phyloP scores from a whole-genome alignment of 1,284 basidiomycete species.

The Trichosporon faecale region DNA sequence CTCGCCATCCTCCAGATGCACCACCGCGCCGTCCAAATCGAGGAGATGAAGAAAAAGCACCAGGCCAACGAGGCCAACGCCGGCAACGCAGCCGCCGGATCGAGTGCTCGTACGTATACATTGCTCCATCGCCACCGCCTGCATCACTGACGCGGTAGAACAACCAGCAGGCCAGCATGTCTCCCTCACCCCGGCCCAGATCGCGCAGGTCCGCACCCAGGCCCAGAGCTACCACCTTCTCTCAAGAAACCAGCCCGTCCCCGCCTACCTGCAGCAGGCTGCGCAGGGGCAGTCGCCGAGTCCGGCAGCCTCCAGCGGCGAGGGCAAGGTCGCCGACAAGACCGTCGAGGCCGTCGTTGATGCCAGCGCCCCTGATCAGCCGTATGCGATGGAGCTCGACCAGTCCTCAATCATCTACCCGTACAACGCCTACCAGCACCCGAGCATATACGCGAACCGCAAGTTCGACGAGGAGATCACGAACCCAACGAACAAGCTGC shows the following conservation, averaged over 20 bases:
- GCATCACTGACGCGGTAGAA: slow-evolving; percentile 19
- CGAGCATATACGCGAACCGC: slow-evolving; percentile 68
- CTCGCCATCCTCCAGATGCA: slow-evolving; percentile 41
- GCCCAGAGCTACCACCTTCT: slow-evolving; percentile 87
- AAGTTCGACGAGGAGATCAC: slow-evolving; percentile 54
- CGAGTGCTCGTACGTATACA: slow-evolving; percentile 17
- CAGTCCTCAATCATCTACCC: slow-evolving; percentile 80
- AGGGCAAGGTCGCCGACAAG: slow-evolving; percentile 64
- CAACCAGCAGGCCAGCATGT: slow-evolving; percentile 32
- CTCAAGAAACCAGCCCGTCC: slow-evolving; percentile 72
- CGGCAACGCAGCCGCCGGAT: slow-evolving; percentile 18
- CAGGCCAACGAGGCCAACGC: slow-evolving; percentile 14
- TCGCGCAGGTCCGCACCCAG: slow-evolving; percentile 78
- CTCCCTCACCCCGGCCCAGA: slow-evolving; percentile 76
- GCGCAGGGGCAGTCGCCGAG: slow-evolving; percentile 54
- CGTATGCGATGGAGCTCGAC: slow-evolving; percentile 68
- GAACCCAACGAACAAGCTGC: slow-evolving; percentile 53
- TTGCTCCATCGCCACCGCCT: not conserved
- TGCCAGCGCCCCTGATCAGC: slow-evolving; percentile 31
- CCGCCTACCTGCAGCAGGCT: slow-evolving; percentile 73
- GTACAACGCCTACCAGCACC: slow-evolving; percentile 90
- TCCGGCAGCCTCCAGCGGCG: slow-evolving; percentile 31
- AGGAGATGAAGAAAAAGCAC: slow-evolving; percentile 30
- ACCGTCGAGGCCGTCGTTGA: slow-evolving; percentile 67
- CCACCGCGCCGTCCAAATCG: slow-evolving; percentile 34